A percentile compares a stretch with the other conserved stretches of the same genome.
Evolutionary conservation across 305 asterid genomes (phyloP).

Genomic region (Fraxinus greggii): DNA sequence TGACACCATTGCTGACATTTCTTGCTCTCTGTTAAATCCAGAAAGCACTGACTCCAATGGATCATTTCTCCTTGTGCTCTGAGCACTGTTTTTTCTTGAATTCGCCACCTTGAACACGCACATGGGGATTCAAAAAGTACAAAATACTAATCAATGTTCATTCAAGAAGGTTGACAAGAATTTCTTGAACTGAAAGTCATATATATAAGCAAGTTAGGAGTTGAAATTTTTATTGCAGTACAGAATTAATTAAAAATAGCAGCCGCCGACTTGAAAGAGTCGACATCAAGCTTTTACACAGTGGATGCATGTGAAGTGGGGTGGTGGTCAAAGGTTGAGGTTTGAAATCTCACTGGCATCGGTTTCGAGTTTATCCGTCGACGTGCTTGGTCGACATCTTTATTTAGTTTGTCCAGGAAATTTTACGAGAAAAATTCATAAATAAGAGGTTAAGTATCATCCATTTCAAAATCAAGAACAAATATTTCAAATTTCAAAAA

Average conservation of each 20-base stretch:
- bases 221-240: background rate
- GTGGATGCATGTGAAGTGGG: background rate
- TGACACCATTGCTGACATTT: conserved; percentile 74
- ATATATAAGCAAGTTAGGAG: background rate
- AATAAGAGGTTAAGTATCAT: too few relatives aligned
- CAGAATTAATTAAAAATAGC: background rate
- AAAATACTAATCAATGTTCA: background rate
- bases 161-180: background rate
- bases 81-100: conserved; percentile 24
- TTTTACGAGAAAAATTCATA: too few relatives aligned
- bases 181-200: background rate
- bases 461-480: too few relatives aligned
- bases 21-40: conserved; percentile 57
- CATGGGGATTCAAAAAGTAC: conserved; percentile 15
- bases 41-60: conserved; percentile 34
- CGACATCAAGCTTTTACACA: background rate
- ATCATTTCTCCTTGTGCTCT: background rate
- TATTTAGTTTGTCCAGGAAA: background rate
- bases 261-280: background rate
- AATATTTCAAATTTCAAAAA: too few relatives aligned
- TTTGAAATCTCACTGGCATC: background rate
- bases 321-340: background rate
- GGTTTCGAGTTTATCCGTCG: background rate
- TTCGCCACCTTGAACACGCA: conserved; percentile 57
- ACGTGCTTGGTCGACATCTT: background rate